Evolutionary conservation across 768 basidiomycete species (phyloP).

Genomic region (Hortiboletus campestris): DNA sequence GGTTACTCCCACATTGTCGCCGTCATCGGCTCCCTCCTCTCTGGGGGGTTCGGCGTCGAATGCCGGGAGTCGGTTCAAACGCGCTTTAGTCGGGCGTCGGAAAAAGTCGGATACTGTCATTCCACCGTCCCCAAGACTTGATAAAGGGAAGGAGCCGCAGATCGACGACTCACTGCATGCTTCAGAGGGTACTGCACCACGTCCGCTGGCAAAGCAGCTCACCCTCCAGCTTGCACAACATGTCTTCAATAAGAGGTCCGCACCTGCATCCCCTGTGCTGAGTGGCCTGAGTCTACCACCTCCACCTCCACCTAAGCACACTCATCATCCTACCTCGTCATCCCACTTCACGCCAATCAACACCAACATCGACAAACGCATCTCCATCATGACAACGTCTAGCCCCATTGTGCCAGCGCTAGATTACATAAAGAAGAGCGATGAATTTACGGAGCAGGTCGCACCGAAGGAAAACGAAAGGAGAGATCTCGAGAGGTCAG

Average conservation of each 20-base stretch:
- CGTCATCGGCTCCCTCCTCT: slow-evolving; percentile 29
- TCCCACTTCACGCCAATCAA: slow-evolving; percentile 25
- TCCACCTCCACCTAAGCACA: slow-evolving; percentile 43
- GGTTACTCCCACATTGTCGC: slow-evolving; percentile 19
- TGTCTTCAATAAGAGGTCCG: slow-evolving; percentile 42
- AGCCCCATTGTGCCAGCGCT: slow-evolving; percentile 61
- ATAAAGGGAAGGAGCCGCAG: slow-evolving; percentile 21
- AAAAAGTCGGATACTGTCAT: slow-evolving; percentile 29
- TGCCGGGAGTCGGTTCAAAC: slow-evolving; percentile 30
- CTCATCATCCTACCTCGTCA: slow-evolving; percentile 15
- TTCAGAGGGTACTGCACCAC: slow-evolving; percentile 10
- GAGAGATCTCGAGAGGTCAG: slow-evolving; percentile 35
- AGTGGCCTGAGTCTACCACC: slow-evolving; percentile 31
- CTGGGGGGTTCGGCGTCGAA: slow-evolving; percentile 18
- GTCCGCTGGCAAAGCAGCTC: slow-evolving; percentile 34
- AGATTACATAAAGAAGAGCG: slow-evolving; percentile 46
- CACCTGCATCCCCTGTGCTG: slow-evolving; percentile 32
- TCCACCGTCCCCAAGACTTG: slow-evolving; percentile 22
- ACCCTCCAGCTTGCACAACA: slow-evolving; percentile 46
- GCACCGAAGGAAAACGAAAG: slow-evolving; percentile 24
- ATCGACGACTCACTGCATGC: slow-evolving; percentile 16
- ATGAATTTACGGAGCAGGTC: slow-evolving; percentile 30
- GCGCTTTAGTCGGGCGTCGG: slow-evolving; percentile 33
- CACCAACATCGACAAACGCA: slow-evolving; percentile 37
- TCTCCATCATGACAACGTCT: slow-evolving; percentile 50